Percentiles rank a stretch among this genome's conserved stretches.
phyloP scores from a whole-genome alignment of 768 basidiomycete genomes.

The Wakefieldia striispora region DNA sequence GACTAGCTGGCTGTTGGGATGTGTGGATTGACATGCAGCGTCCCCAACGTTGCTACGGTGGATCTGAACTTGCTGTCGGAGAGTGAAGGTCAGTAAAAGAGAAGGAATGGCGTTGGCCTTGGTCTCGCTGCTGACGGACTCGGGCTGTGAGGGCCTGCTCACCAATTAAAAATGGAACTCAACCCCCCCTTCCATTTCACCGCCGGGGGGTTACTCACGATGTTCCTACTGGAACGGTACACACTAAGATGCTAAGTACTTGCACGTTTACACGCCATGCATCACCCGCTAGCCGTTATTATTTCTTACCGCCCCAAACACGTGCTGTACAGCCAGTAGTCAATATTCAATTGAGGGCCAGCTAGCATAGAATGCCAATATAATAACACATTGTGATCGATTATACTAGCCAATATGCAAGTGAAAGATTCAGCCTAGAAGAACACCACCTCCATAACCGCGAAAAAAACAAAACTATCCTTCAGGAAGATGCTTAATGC shows the following conservation, averaged over 20 bases:
- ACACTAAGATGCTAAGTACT: no score
- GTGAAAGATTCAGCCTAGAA: slow-evolving; percentile 7
- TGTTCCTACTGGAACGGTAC: not conserved
- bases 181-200: slow-evolving; percentile 26
- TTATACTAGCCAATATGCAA: slow-evolving; percentile 13
- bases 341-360: no score
- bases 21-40: slow-evolving; percentile 27
- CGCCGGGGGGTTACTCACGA: slow-evolving; percentile 6
- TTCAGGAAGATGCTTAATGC: slow-evolving; percentile 29
- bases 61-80: slow-evolving; percentile 20
- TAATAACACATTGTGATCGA: slow-evolving; percentile 16
- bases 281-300: not conserved
- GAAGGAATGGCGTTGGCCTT: slow-evolving; percentile 16
- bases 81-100: slow-evolving; percentile 20
- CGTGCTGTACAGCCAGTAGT: no score
- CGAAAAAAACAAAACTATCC: slow-evolving; percentile 19
- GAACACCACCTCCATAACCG: slow-evolving; percentile 15
- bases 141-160: slow-evolving; percentile 24
- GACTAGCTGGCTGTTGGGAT: slow-evolving; percentile 29
- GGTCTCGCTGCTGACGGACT: slow-evolving; percentile 25
- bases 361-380: not conserved
- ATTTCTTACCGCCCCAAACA: no score
- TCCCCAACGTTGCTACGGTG: slow-evolving; percentile 19
- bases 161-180: slow-evolving; percentile 21
- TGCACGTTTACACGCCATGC: slow-evolving; percentile 15